These are phyloP conservation scores for Nakaseomyces kungkrabaensis DNA, from an alignment of 1,139 yeast species.

Conservation along the genomic window DNA sequence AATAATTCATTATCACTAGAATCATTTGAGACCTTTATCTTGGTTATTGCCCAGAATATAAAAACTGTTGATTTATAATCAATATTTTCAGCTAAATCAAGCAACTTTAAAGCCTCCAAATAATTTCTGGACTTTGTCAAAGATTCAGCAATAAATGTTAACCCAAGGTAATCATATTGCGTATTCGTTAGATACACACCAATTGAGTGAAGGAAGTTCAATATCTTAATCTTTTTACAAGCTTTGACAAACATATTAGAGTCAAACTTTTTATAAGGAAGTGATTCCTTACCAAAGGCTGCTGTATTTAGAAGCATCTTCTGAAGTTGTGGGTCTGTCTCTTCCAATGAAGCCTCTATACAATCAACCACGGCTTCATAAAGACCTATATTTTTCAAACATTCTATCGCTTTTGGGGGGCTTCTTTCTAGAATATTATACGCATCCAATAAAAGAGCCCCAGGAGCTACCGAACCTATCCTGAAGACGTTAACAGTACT, in stretches of 20 bases:
- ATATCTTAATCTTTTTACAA: slow-evolving; percentile 51
- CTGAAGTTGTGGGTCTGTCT: slow-evolving; percentile 70
- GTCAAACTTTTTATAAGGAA: slow-evolving; percentile 28
- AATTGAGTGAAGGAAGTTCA: slow-evolving; percentile 41
- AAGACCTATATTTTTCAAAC: slow-evolving; percentile 50
- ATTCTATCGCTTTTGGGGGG: slow-evolving; percentile 80
- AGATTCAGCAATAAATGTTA: slow-evolving; percentile 47
- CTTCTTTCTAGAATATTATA: slow-evolving; percentile 55
- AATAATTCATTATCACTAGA: slow-evolving; percentile 52
- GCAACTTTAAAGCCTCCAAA: slow-evolving; percentile 50
- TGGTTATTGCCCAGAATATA: slow-evolving; percentile 73
- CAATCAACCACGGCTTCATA: slow-evolving; percentile 60
- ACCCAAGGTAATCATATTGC: slow-evolving; percentile 42
- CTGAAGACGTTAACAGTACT: slow-evolving; percentile 55
- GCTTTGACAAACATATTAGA: slow-evolving; percentile 41
- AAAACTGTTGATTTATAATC: slow-evolving; percentile 35
- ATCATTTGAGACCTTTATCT: slow-evolving; percentile 47
- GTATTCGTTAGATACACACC: slow-evolving; percentile 58
- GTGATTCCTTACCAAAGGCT: slow-evolving; percentile 67
- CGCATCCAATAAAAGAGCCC: slow-evolving; percentile 76
- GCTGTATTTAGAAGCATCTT: slow-evolving; percentile 73
- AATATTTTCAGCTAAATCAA: slow-evolving; percentile 1
- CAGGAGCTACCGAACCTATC: slow-evolving; percentile 75
- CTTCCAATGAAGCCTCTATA: slow-evolving; percentile 66
- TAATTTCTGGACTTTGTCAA: slow-evolving; percentile 54